A percentile compares a stretch with the other conserved stretches of the same genome.
Conservation (phyloP, 1,284 basidiomycete genomes). For the Ustilago crameri region DNA sequence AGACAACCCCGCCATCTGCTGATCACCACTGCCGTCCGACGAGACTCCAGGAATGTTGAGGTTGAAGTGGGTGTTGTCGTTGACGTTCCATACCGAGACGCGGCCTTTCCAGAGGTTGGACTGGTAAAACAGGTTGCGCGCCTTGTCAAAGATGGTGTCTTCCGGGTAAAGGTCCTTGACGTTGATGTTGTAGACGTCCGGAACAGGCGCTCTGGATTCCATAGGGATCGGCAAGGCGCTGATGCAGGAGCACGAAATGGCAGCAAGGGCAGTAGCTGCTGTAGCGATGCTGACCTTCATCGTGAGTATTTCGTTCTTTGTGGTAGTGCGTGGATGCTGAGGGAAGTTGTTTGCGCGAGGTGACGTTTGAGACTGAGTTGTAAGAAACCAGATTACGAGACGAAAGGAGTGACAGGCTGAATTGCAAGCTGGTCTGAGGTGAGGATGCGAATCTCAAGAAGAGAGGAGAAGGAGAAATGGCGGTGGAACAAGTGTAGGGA, state of each 20-base stretch:
- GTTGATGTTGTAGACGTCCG: constrained; percentile 53
- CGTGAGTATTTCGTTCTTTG: not conserved
- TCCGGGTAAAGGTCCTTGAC: constrained; percentile 62
- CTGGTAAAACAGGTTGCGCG: constrained; percentile 60
- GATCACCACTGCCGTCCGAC: constrained; percentile 52
- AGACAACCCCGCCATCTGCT: constrained; percentile 65
- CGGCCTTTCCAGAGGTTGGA: constrained; percentile 64
- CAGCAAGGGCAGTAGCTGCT: constrained; percentile 14
- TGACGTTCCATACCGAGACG: constrained; percentile 50
- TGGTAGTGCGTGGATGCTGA: not conserved
- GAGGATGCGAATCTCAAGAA: not conserved
- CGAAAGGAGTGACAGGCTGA: not conserved
- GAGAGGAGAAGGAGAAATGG: not conserved
- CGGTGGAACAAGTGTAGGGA: not conserved
- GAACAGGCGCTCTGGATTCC: constrained; percentile 21
- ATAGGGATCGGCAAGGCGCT: constrained; percentile 9
- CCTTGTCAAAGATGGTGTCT: constrained; percentile 57
- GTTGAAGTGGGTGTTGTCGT: constrained; percentile 49
- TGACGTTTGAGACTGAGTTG: not conserved
- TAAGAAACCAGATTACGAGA: not conserved
- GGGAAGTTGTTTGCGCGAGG: not conserved
- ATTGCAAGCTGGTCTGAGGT: not conserved
- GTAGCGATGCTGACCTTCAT: constrained; percentile 26
- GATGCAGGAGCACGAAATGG: constrained; percentile 9
- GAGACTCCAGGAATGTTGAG: constrained; percentile 57